Conservation (phyloP, 1,139 yeast species). For the Yamadazyma triangularis region DNA sequence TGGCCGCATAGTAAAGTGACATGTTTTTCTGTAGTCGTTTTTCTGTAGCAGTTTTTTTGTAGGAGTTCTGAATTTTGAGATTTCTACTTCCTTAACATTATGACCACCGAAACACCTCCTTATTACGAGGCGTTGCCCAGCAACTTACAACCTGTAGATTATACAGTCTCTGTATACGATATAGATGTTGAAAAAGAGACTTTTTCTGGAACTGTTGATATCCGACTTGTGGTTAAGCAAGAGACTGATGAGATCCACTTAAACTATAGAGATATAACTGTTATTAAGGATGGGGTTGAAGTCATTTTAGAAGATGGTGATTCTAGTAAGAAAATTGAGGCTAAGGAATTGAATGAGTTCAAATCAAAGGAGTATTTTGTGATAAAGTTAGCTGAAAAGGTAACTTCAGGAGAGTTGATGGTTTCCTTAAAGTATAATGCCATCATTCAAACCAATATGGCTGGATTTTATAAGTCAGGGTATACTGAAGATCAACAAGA, state of each 20-base stretch:
- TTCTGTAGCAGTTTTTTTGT: too few relatives aligned
- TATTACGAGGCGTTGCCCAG: slow-evolving; percentile 45
- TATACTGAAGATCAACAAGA: slow-evolving; percentile 58
- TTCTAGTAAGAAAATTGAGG: slow-evolving; percentile 6
- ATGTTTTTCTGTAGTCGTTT: too few relatives aligned
- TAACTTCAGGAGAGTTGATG: slow-evolving; percentile 11
- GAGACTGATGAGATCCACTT: slow-evolving; percentile 36
- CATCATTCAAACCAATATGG: slow-evolving; percentile 55
- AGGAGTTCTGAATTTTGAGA: too few relatives aligned
- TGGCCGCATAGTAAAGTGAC: too few relatives aligned
- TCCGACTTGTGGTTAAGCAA: slow-evolving; percentile 29
- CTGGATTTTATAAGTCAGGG: slow-evolving; percentile 77
- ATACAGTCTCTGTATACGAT: slow-evolving; percentile 33
- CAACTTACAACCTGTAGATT: slow-evolving; percentile 38
- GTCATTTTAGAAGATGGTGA: slow-evolving; percentile 6
- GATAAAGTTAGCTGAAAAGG: slow-evolving; percentile 16
- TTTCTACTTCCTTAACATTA: too few relatives aligned
- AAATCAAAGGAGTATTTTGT: slow-evolving; percentile 24
- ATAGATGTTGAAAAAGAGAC: slow-evolving; percentile 30
- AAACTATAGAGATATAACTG: slow-evolving; percentile 36
- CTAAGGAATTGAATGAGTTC: slow-evolving; percentile 16
- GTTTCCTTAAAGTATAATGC: slow-evolving; percentile 40
- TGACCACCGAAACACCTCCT: slow-evolving; percentile 7
- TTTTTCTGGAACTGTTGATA: slow-evolving; percentile 39
- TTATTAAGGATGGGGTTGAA: slow-evolving; percentile 13